Percentiles rank a stretch among this genome's conserved stretches.
phyloP scores from a whole-genome alignment of 331 rosid species.

The Quercus phellos region DNA sequence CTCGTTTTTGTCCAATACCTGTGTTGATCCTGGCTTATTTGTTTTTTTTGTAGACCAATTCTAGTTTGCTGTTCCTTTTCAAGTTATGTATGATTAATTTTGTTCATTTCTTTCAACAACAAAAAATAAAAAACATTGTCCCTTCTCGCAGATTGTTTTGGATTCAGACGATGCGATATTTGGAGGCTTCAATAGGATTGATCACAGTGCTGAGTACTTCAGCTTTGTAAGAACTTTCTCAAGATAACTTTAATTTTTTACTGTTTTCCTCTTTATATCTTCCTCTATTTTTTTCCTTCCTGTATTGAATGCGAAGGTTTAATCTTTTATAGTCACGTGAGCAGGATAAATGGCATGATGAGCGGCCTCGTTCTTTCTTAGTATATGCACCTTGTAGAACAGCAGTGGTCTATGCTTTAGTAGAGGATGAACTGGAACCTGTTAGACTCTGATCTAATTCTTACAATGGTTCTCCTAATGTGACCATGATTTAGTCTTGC shows the following conservation, averaged over 20 bases:
- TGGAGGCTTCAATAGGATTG: constrained; percentile 72
- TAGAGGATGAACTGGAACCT: constrained; percentile 22
- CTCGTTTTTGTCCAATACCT: no score
- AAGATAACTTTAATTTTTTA: constrained; percentile 1
- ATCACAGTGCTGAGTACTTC: constrained; percentile 65
- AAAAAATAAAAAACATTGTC: not conserved
- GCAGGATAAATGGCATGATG: constrained; percentile 70
- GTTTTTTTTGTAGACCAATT: not conserved
- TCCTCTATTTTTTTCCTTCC: not conserved
- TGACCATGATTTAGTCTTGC: not conserved
- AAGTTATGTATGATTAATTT: not conserved
- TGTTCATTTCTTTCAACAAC: not conserved
- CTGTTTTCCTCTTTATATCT: not conserved
- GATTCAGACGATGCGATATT: constrained; percentile 73
- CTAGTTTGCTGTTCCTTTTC: not conserved
- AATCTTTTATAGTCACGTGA: constrained; percentile 16
- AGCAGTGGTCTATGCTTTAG: constrained; percentile 67
- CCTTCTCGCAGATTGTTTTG: constrained; percentile 64
- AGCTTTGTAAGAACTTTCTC: constrained; percentile 45
- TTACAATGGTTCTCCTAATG: not conserved
- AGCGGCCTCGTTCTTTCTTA: constrained; percentile 72
- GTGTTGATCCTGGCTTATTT: no score
- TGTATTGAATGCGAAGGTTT: not conserved
- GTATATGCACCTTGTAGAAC: constrained; percentile 77
- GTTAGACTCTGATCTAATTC: constrained; percentile 18